A percentile compares a stretch with the other conserved stretches of the same genome.
phyloP scores from a whole-genome alignment of 2,329 filamentous ascomycete species.

The Chrysoporthe puriensis region DNA sequence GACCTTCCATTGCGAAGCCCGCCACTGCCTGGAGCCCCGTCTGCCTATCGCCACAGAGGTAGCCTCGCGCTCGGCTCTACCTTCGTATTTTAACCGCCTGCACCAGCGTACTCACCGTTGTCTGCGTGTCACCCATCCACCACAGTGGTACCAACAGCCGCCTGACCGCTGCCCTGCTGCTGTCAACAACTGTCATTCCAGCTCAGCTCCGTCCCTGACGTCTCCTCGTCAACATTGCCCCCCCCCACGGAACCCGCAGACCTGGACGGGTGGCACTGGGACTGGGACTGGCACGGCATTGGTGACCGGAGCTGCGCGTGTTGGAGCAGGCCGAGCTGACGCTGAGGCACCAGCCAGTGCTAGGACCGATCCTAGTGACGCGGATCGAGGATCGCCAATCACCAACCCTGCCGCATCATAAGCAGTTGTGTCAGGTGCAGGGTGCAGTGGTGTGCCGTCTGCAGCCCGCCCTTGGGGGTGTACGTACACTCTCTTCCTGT shows the following conservation, averaged over 20 bases:
- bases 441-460: conserved; percentile 1
- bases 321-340: not conserved
- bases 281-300: not conserved
- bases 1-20: conserved; percentile 19
- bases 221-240: not conserved
- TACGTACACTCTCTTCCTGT: not conserved
- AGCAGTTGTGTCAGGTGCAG: conserved; percentile 4
- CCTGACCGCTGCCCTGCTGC: not conserved
- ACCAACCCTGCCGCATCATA: not conserved
- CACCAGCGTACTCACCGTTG: not conserved
- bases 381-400: conserved; percentile 8
- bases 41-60: conserved; percentile 4
- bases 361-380: not conserved
- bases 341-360: not conserved
- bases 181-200: not conserved
- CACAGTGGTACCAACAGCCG: not conserved
- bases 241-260: not conserved
- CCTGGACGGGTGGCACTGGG: not conserved
- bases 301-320: not conserved
- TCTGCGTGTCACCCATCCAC: not conserved
- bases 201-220: not conserved
- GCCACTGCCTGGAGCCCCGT: conserved; percentile 12
- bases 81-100: not conserved
- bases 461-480: not conserved
- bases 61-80: not conserved